Percentiles rank a stretch among this genome's conserved stretches.
These are phyloP conservation scores for Cystoisospora suis DNA, from an alignment of 169 alveolate genomes.

Conservation along the genomic window DNA sequence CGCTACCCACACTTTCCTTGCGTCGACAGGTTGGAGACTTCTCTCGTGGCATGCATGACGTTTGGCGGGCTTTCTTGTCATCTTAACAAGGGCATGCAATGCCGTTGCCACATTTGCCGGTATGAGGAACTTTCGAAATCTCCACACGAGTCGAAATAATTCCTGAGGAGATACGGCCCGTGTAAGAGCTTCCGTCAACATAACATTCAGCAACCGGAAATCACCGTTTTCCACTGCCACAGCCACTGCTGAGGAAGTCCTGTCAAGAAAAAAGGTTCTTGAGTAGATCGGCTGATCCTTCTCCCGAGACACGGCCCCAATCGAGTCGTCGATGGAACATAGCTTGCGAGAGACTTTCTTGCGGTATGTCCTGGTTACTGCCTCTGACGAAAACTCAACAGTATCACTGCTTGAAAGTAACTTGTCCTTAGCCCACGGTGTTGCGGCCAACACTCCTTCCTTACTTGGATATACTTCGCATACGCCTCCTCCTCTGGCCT, in stretches of 20 bases:
- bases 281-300: too few species aligned
- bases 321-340: too few species aligned
- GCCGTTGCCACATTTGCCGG: slow-evolving; percentile 31
- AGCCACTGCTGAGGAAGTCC: too few species aligned
- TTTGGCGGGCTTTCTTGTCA: neutral
- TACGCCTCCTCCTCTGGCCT: neutral
- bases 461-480: neutral
- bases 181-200: slow-evolving; percentile 24
- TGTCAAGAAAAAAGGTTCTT: too few species aligned
- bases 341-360: too few species aligned
- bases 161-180: neutral
- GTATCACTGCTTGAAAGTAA: too few species aligned
- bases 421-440: too few species aligned
- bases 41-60: neutral
- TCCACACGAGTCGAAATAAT: neutral
- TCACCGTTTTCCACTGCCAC: neutral
- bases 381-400: too few species aligned
- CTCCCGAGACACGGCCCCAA: too few species aligned
- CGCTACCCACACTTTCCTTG: too few species aligned
- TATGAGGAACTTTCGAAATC: neutral
- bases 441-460: neutral
- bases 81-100: neutral
- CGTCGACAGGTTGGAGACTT: neutral
- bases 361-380: too few species aligned
- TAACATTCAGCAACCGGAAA: slow-evolving; percentile 18